Evolutionary conservation across 148 eudicot genomes (phyloP), one percentile per base, ranked within the genome.

Genomic region (Rhododendron molle): DNA sequence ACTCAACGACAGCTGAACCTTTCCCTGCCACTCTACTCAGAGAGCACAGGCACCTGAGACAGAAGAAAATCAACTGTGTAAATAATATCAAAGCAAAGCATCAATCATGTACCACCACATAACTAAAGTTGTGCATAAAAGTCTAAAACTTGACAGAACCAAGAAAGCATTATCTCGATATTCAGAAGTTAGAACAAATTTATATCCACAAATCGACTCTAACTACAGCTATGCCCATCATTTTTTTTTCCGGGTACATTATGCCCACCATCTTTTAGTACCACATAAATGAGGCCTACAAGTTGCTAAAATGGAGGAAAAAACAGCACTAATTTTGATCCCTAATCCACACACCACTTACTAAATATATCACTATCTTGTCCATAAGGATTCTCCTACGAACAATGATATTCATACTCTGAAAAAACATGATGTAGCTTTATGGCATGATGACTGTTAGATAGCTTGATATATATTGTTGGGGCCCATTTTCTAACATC

Each of bases 41-140:
- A 74, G 98, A 91, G 90, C 99, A 97, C 9, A 97, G 93, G 89
- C 99, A 95, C 94, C 99, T 97, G 87, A 50, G 87, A 50, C 81
- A 84, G 62, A 85, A 73, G 47, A 58, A 26, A 30, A 84, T 58
- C 80, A 78, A 36, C 44, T 20, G 5, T 4, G 20, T 85, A 56
- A 77, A 38, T 58, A 85, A 8, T 28, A 74, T 49, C 30, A 44
- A 83, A 44, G 67, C 36, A 49, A 1, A 7, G 34, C 30, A 30
- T 16, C 34, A 67, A 21, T 60, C 26, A 23, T 40, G 8, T 11
- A 44, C 36, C 74, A 36, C 14, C 50, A 82, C 30, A 77, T 12
- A 21, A 44, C 8, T 40, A 47, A 60, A 81, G 44, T 56, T 81
- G 44, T 5, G 84, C 84, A 81, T 36, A 5, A 7, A 58, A 38